A percentile compares a stretch with the other conserved stretches of the same genome.
Conservation (phyloP, 2,329 filamentous ascomycete genomes). For the Hymenoscyphus repandus region DNA sequence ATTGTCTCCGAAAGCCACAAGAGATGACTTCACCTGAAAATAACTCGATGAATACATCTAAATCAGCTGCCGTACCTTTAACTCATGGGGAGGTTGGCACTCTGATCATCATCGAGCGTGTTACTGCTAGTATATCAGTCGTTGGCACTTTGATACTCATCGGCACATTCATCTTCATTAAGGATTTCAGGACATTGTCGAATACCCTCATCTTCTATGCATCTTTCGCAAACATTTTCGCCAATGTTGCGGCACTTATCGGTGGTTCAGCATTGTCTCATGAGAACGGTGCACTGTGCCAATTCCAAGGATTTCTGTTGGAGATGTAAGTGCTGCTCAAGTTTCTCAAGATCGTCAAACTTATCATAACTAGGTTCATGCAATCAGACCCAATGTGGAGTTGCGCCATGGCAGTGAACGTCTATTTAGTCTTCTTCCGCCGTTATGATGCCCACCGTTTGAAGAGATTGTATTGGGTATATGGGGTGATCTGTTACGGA, state of each 20-base stretch:
- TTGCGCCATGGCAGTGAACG: slow-evolving; percentile 56
- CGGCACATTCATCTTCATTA: slow-evolving; percentile 61
- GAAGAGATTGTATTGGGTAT: slow-evolving; percentile 49
- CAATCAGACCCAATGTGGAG: slow-evolving; percentile 48
- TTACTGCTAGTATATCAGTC: slow-evolving; percentile 66
- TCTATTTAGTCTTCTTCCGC: slow-evolving; percentile 55
- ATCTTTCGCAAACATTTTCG: slow-evolving; percentile 54
- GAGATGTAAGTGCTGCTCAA: slow-evolving; percentile 60
- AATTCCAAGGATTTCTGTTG: slow-evolving; percentile 75
- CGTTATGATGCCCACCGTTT: slow-evolving; percentile 47
- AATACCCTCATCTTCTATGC: slow-evolving; percentile 62
- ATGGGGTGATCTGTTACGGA: slow-evolving; percentile 50
- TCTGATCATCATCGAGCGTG: slow-evolving; percentile 60
- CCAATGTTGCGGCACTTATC: slow-evolving; percentile 53
- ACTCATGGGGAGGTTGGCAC: slow-evolving; percentile 39
- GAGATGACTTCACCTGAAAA: not conserved
- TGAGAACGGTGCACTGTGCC: slow-evolving; percentile 40
- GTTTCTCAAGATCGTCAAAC: slow-evolving; percentile 7
- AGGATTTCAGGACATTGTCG: slow-evolving; percentile 72
- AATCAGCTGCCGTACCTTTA: slow-evolving; percentile 5
- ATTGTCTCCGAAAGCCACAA: not conserved
- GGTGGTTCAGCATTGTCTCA: slow-evolving; percentile 38
- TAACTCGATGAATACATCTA: too few relatives aligned
- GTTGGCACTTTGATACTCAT: slow-evolving; percentile 67
- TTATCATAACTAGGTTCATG: slow-evolving; percentile 58